These are phyloP conservation scores for Candida coleopterorum DNA, from an alignment of 805 yeast species.

Conservation along the genomic window DNA sequence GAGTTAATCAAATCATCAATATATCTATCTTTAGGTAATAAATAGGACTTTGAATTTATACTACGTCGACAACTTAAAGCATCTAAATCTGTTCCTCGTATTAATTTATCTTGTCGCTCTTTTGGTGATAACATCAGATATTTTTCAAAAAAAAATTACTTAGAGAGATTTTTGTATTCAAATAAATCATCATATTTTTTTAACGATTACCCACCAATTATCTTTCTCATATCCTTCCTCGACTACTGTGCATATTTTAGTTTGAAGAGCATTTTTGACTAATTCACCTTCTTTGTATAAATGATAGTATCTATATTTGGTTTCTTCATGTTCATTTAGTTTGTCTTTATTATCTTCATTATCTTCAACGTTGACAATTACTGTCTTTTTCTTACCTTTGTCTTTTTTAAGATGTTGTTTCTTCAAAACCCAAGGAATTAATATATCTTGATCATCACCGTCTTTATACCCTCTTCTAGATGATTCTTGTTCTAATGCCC, in stretches of 20 bases:
- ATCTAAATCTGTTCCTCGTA: constrained; percentile 62
- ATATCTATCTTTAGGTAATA: constrained; percentile 35
- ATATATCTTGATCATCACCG: constrained; percentile 88
- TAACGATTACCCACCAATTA: constrained; percentile 73
- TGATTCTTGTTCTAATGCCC: constrained; percentile 92
- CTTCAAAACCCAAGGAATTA: constrained; percentile 92
- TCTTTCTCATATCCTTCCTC: constrained; percentile 86
- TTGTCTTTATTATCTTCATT: constrained; percentile 10
- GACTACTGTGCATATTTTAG: constrained; percentile 63
- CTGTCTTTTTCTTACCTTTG: constrained; percentile 14
- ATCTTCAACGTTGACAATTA: constrained; percentile 6
- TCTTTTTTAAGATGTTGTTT: constrained; percentile 33
- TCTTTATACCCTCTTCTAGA: constrained; percentile 88
- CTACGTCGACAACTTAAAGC: constrained; percentile 63
- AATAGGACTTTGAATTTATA: constrained; percentile 45
- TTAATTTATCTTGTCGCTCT: constrained; percentile 36
- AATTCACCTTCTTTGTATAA: constrained; percentile 82
- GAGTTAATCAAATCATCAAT: constrained; percentile 31
- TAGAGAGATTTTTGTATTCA: background rate
- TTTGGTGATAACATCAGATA: constrained; percentile 27
- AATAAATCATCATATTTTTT: constrained; percentile 9
- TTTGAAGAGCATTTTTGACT: constrained; percentile 58
- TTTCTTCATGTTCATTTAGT: constrained; percentile 26
- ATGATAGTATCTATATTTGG: constrained; percentile 85
- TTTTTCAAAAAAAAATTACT: background rate